phyloP scores from a whole-genome alignment of 2,329 filamentous ascomycete genomes.

The Phialophora tarda region DNA sequence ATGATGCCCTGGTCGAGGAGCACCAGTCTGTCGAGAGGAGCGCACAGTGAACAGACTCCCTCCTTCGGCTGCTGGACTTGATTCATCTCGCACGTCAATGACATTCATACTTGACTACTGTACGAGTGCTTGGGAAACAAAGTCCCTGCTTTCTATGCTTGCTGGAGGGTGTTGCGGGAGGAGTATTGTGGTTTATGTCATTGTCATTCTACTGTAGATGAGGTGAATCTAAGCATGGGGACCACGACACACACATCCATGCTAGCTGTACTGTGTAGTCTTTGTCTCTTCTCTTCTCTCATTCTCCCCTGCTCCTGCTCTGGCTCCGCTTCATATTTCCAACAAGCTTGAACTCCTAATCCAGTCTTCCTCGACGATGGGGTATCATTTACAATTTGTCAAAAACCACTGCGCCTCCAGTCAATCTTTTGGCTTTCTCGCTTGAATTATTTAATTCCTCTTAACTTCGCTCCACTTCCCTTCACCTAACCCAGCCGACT shows the following conservation, averaged over 20 bases:
- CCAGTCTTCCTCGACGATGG: not conserved
- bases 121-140: too few relatives aligned
- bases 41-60: too few relatives aligned
- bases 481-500: not conserved
- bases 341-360: not conserved
- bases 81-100: too few relatives aligned
- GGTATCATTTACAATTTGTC: not conserved
- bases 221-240: not conserved
- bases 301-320: not conserved
- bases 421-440: not conserved
- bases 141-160: too few relatives aligned
- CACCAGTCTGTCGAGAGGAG: too few relatives aligned
- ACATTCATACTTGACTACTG: too few relatives aligned
- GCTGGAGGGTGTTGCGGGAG: too few relatives aligned
- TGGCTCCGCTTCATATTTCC: not conserved
- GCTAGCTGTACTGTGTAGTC: not conserved
- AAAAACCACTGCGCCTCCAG: not conserved
- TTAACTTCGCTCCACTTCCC: not conserved
- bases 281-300: not conserved
- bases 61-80: too few relatives aligned
- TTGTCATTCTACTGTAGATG: not conserved
- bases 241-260: not conserved
- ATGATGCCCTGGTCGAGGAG: too few relatives aligned
- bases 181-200: not conserved
- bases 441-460: not conserved